Percentiles rank a stretch among this genome's conserved stretches.
phyloP scores from a whole-genome alignment of 176 grass and related monocot genomes.

The Carex pumila region DNA sequence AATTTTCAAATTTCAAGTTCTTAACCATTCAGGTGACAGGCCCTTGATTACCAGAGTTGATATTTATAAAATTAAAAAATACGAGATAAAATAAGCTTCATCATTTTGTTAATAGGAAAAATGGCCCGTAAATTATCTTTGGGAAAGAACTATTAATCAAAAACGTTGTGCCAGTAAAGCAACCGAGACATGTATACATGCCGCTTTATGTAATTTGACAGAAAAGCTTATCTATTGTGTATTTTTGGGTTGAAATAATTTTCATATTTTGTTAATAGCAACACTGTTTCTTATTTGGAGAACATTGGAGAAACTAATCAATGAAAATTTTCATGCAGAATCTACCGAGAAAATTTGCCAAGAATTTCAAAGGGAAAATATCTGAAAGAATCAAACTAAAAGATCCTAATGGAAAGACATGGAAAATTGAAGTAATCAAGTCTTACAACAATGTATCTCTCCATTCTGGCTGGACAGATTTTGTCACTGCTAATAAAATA shows the following conservation, averaged over 20 bases:
- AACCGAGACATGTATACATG: no score
- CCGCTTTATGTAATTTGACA: background rate
- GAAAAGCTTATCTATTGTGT: background rate
- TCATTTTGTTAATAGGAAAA: background rate
- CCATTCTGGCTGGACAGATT: conserved; percentile 36
- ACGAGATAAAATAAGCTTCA: no score
- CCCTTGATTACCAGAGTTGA: no score
- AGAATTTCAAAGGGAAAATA: conserved; percentile 26
- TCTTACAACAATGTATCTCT: conserved; percentile 9
- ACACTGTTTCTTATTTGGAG: background rate
- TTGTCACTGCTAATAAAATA: conserved; percentile 34
- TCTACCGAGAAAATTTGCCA: conserved; percentile 32
- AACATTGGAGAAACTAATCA: background rate
- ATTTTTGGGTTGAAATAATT: background rate
- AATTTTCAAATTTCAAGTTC: no score
- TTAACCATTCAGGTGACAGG: no score
- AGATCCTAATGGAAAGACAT: conserved; percentile 28
- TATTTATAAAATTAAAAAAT: no score
- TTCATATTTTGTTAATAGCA: background rate
- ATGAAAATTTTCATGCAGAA: conserved; percentile 12
- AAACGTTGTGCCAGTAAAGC: no score
- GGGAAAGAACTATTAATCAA: no score
- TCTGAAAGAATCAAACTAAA: conserved; percentile 16
- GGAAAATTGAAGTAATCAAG: conserved; percentile 8
- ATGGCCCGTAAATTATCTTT: background rate